Percentiles rank a stretch among this genome's conserved stretches.
These are phyloP conservation scores for Podaxis sp. DNA, from an alignment of 768 basidiomycete species.

Conservation along the genomic window DNA sequence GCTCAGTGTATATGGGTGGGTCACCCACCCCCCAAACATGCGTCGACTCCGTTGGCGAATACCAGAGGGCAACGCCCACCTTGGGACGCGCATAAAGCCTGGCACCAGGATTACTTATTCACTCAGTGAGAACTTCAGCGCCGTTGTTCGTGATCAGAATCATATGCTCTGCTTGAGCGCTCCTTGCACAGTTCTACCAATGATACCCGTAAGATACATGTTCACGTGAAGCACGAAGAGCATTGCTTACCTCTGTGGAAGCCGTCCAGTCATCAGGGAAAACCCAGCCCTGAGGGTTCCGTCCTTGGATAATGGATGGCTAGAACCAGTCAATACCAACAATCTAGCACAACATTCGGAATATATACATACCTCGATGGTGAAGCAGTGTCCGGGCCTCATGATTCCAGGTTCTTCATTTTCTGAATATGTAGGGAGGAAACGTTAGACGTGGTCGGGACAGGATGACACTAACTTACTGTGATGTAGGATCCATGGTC, in stretches of 20 bases:
- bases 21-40: too few relatives aligned
- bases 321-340: slow-evolving; percentile 23
- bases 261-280: slow-evolving; percentile 94
- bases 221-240: neutral
- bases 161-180: slow-evolving; percentile 89
- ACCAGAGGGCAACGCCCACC: too few relatives aligned
- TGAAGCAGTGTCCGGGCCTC: slow-evolving; percentile 87
- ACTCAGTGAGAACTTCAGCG: slow-evolving; percentile 71
- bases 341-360: neutral
- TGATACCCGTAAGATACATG: neutral
- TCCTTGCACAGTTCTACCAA: slow-evolving; percentile 70
- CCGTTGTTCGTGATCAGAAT: slow-evolving; percentile 78
- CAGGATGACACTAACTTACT: slow-evolving; percentile 38
- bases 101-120: neutral
- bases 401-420: slow-evolving; percentile 84
- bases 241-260: slow-evolving; percentile 68
- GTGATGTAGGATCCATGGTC: slow-evolving; percentile 82
- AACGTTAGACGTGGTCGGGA: neutral
- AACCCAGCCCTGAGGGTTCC: slow-evolving; percentile 64
- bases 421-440: slow-evolving; percentile 36
- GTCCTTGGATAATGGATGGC: slow-evolving; percentile 80
- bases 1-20: too few relatives aligned
- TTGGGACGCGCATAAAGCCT: too few relatives aligned
- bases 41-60: too few relatives aligned
- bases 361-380: slow-evolving; percentile 67